These are phyloP conservation scores for Arthrobotrys iridis DNA, from an alignment of 2,329 filamentous ascomycete genomes.

Conservation along the genomic window DNA sequence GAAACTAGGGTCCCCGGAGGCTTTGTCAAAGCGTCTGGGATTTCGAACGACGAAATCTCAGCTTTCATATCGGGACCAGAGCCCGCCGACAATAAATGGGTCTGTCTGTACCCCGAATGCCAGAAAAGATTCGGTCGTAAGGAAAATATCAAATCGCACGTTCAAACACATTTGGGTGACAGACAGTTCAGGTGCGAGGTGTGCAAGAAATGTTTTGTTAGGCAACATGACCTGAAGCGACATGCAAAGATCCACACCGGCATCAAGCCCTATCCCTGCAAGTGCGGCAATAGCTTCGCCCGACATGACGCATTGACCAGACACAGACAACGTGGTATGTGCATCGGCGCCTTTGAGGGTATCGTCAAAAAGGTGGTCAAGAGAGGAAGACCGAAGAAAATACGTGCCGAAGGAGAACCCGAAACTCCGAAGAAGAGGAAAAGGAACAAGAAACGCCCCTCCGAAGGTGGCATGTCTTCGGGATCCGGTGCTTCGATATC, in stretches of 20 bases:
- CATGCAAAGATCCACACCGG: constrained; percentile 98
- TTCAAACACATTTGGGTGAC: constrained; percentile 97
- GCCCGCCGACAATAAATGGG: constrained; percentile 78
- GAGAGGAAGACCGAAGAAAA: constrained; percentile 65
- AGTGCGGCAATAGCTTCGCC: constrained; percentile 93
- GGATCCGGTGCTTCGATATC: constrained; percentile 50
- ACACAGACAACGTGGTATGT: constrained; percentile 95
- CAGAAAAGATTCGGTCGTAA: constrained; percentile 93
- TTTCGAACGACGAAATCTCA: constrained; percentile 84
- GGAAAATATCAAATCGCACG: constrained; percentile 98
- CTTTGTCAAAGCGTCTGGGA: constrained; percentile 65
- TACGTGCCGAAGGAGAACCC: constrained; percentile 46
- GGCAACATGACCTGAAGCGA: constrained; percentile 95
- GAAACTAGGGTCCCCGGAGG: constrained; percentile 45
- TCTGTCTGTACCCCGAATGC: constrained; percentile 80
- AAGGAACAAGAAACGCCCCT: constrained; percentile 44
- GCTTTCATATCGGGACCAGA: constrained; percentile 78
- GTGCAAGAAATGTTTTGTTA: constrained; percentile 94
- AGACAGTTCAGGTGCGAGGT: constrained; percentile 93
- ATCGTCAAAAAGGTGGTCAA: constrained; percentile 74
- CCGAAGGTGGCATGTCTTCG: constrained; percentile 31
- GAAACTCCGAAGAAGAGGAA: constrained; percentile 42
- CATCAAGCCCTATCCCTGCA: constrained; percentile 92
- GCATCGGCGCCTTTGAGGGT: constrained; percentile 91
- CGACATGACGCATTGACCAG: constrained; percentile 93